phyloP scores from a whole-genome alignment of 345 rosid species.

The Eucalyptus polybractea region DNA sequence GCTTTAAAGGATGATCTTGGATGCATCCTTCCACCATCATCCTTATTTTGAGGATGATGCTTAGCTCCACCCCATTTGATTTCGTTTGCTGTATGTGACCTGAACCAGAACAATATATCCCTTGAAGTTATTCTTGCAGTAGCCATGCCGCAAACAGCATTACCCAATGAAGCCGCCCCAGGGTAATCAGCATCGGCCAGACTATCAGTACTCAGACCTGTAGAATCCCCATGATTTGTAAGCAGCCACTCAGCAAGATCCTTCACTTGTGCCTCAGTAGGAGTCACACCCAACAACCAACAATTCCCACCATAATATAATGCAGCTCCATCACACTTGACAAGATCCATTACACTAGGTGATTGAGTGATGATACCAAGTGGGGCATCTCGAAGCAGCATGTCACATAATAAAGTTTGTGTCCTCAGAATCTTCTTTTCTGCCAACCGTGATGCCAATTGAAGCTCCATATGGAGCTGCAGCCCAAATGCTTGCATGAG shows the following conservation, averaged over 20 bases:
- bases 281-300: constrained; percentile 75
- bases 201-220: constrained; percentile 67
- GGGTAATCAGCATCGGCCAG: constrained; percentile 68
- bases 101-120: constrained; percentile 83
- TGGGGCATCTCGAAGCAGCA: constrained; percentile 76
- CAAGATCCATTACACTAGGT: constrained; percentile 79
- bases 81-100: constrained; percentile 70
- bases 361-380: constrained; percentile 71
- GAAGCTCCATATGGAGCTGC: constrained; percentile 73
- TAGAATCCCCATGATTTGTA: constrained; percentile 48
- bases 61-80: constrained; percentile 91
- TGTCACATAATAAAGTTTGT: constrained; percentile 65
- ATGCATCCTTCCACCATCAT: constrained; percentile 57
- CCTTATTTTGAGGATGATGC: constrained; percentile 54
- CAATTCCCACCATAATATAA: constrained; percentile 41
- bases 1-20: constrained; percentile 79
- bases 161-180: constrained; percentile 50
- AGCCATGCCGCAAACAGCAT: constrained; percentile 83
- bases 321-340: constrained; percentile 91
- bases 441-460: constrained; percentile 37
- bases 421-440: constrained; percentile 66
- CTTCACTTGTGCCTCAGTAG: constrained; percentile 55
- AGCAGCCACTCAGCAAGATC: constrained; percentile 62
- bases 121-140: constrained; percentile 52
- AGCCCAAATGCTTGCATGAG: constrained; percentile 76